phyloP scores from a whole-genome alignment of 495 filamentous ascomycete genomes.

The Xylaria grammica region DNA sequence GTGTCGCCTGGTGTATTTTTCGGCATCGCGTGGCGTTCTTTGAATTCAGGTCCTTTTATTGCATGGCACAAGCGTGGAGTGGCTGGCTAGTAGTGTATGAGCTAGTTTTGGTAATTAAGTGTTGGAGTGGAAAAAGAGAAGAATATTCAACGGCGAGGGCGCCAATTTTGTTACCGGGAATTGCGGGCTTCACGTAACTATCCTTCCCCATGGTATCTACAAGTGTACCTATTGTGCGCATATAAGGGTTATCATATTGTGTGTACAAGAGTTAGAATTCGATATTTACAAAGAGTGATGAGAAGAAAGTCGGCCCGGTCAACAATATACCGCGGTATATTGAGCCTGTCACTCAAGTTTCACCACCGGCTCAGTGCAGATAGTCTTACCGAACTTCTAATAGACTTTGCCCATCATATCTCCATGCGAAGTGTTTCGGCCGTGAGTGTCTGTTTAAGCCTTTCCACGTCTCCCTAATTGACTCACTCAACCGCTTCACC shows the following conservation, averaged over 20 bases:
- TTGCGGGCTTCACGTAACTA: background rate
- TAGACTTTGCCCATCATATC: background rate
- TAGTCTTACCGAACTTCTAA: background rate
- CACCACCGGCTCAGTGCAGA: background rate
- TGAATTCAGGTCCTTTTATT: slow-evolving; percentile 18
- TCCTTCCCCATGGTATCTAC: background rate
- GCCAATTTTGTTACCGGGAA: background rate
- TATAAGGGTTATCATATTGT: too few relatives aligned
- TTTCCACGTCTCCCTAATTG: too few relatives aligned
- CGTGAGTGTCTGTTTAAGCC: too few relatives aligned
- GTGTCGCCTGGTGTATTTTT: slow-evolving; percentile 5
- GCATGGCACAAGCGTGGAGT: slow-evolving; percentile 18
- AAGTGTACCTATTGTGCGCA: background rate
- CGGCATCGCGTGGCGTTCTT: slow-evolving; percentile 35
- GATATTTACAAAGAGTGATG: too few relatives aligned
- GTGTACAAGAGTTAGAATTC: too few relatives aligned
- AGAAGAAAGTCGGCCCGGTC: too few relatives aligned
- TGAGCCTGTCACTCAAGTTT: background rate
- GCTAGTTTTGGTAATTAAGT: background rate
- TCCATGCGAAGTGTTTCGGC: background rate
- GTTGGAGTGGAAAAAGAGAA: background rate
- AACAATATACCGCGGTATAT: background rate
- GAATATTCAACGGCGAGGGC: background rate
- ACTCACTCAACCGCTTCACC: too few relatives aligned
- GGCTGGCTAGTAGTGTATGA: slow-evolving; percentile 3